Evolutionary conservation across 257 asterid genomes (phyloP), one percentile per base, ranked within the genome.

Genomic region (Solanum dulcamara): DNA sequence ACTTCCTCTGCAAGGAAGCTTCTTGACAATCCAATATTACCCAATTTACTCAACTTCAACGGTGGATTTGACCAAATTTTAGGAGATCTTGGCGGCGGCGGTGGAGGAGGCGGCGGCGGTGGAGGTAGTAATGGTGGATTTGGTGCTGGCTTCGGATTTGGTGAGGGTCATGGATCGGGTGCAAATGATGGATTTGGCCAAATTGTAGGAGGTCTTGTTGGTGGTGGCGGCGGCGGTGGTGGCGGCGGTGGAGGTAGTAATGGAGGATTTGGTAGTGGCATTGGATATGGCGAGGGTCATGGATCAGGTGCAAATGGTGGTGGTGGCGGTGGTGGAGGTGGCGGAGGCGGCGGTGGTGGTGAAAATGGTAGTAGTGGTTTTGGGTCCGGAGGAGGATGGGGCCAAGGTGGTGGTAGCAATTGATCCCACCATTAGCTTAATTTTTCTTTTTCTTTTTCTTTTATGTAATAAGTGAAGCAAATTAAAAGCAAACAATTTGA

Each of bases 181-280:
- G 53, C 32, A 11, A 22, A 37, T 38, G 33, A 15, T 17, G 79
- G 48, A 15, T 66, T 66, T 66, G 35, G 4, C 35, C 70, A 62
- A 62, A 24, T 62, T 62, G 35, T 62, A 26, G n/a, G n/a, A n/a
- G 70, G 33, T 50, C 57, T 50, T n/a, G 33, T 32, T 28, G 48
- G 8, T 2, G 5, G 80, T 0, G 80, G 80, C 0, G 51, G 79
- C 1, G 77, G 79, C 0, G 79, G 48, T 0, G 42, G 75, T 0
- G 75, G 74, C 0, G 75, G 46, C 0, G 79, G 80, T 2, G 75
- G 74, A 10, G 80, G 80, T 71, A 71, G 80, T 38, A 14, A 71
- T 22, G 51, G 51, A 3, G 80, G 53, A 5, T 37, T 10, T 71
- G 80, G 80, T 22, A 11, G 3, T 71, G 80, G 80, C 6, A 10